Conservation (phyloP, 148 eudicot species). For the Agrostemma githago region DNA sequence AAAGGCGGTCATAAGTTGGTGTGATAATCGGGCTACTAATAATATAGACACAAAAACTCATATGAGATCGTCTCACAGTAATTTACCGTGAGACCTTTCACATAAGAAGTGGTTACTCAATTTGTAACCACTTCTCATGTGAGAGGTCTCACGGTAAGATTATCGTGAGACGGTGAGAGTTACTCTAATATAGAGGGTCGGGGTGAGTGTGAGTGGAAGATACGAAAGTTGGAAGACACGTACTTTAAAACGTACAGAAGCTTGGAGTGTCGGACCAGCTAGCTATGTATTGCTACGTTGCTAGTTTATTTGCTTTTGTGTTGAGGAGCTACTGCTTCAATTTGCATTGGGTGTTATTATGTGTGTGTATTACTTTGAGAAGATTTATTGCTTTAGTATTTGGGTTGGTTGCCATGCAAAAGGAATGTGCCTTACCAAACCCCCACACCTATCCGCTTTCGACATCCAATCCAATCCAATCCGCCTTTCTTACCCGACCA, state of each 20-base stretch:
- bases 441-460: constrained; percentile 18
- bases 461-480: not conserved
- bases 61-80: too few species aligned
- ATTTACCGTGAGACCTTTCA: too few species aligned
- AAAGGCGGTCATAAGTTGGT: too few species aligned
- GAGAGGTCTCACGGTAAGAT: too few species aligned
- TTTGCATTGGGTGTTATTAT: constrained; percentile 9
- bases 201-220: not conserved
- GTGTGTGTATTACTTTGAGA: constrained; percentile 2
- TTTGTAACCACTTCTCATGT: too few species aligned
- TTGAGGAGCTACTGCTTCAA: not conserved
- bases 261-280: too few species aligned
- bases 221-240: not conserved
- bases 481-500: constrained; percentile 22
- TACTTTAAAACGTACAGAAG: not conserved
- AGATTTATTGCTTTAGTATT: not conserved
- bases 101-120: too few species aligned
- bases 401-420: constrained; percentile 26
- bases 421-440: constrained; percentile 24
- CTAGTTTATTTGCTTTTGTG: constrained; percentile 12
- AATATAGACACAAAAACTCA: too few species aligned
- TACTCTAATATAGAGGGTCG: too few species aligned
- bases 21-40: too few species aligned
- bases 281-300: not conserved
- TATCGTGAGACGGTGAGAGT: too few species aligned